Conservation (phyloP, 2,329 filamentous ascomycete genomes). For the Fusarium zealandicum region DNA sequence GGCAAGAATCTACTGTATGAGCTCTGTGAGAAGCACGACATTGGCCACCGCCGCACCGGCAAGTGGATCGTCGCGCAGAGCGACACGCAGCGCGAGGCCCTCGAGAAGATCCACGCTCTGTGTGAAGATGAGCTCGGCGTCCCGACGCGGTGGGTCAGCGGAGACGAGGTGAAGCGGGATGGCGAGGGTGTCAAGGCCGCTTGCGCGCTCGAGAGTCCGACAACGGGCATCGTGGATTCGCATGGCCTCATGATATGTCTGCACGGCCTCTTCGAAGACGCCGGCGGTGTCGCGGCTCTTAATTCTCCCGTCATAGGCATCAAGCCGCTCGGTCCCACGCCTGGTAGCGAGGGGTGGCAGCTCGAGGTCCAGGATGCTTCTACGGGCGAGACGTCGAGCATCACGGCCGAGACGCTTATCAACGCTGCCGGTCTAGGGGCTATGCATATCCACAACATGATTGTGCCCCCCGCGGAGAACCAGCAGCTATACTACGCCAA, state of each 20-base stretch:
- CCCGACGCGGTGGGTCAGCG: constrained; percentile 73
- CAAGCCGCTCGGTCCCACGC: constrained; percentile 52
- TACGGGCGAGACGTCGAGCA: constrained; percentile 58
- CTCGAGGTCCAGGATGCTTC: constrained; percentile 61
- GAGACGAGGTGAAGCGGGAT: constrained; percentile 64
- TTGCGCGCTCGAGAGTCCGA: constrained; percentile 73
- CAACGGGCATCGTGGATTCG: constrained; percentile 89
- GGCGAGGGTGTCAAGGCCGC: constrained; percentile 84
- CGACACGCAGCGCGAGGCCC: constrained; percentile 69
- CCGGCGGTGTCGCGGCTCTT: constrained; percentile 77
- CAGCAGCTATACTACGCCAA: constrained; percentile 82
- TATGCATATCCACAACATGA: constrained; percentile 80
- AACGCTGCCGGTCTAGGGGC: constrained; percentile 88
- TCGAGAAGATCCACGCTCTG: constrained; percentile 58
- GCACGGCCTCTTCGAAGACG: constrained; percentile 77
- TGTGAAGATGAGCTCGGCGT: constrained; percentile 57
- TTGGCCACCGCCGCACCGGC: constrained; percentile 77
- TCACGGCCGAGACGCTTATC: constrained; percentile 79
- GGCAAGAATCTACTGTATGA: constrained; percentile 81
- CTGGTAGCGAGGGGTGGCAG: constrained; percentile 71
- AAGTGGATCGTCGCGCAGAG: constrained; percentile 97
- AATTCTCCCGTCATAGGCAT: constrained; percentile 70
- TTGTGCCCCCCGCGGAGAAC: constrained; percentile 66
- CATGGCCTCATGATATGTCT: constrained; percentile 86
- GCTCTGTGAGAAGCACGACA: constrained; percentile 71